phyloP scores from a whole-genome alignment of 1,284 basidiomycete genomes.

The Sanguinoderma infundibulare region DNA sequence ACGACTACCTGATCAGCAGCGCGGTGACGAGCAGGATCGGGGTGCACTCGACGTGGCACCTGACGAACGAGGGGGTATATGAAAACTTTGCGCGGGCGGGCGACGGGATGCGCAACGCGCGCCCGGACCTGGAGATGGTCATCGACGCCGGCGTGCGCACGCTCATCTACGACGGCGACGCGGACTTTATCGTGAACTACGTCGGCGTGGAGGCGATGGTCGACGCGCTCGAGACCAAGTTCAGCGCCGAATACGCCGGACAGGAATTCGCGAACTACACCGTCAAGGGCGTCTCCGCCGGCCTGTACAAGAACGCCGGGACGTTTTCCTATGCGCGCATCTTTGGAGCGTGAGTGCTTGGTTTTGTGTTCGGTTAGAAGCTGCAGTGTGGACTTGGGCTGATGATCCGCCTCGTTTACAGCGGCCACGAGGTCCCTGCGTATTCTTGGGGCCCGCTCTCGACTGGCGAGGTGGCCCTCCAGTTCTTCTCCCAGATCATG shows the following conservation, averaged over 20 bases:
- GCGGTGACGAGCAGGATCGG: conserved; percentile 48
- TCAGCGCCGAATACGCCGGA: conserved; percentile 37
- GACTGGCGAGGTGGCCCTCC: conserved; percentile 25
- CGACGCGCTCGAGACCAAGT: conserved; percentile 26
- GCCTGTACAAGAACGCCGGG: conserved; percentile 63
- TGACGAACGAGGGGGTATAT: conserved; percentile 52
- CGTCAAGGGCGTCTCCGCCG: conserved; percentile 52
- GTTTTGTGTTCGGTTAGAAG: background rate
- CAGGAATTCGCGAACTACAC: conserved; percentile 53
- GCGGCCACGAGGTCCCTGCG: conserved; percentile 29
- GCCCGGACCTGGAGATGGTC: conserved; percentile 57
- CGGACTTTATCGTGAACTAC: conserved; percentile 66
- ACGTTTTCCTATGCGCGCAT: conserved; percentile 64
- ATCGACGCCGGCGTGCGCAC: conserved; percentile 63
- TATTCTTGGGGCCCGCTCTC: conserved; percentile 23
- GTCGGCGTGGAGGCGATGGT: conserved; percentile 66
- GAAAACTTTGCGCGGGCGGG: conserved; percentile 61
- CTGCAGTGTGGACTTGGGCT: too few relatives aligned
- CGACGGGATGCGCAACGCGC: conserved; percentile 68
- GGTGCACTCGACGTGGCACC: conserved; percentile 53
- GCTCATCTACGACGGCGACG: conserved; percentile 59
- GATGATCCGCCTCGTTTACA: too few relatives aligned
- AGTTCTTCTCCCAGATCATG: conserved; percentile 31
- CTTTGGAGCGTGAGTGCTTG: conserved; percentile 44
- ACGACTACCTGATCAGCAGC: conserved; percentile 43